Evolutionary conservation across 129 eudicot species (phyloP).

Genomic region (Logfia minima): DNA sequence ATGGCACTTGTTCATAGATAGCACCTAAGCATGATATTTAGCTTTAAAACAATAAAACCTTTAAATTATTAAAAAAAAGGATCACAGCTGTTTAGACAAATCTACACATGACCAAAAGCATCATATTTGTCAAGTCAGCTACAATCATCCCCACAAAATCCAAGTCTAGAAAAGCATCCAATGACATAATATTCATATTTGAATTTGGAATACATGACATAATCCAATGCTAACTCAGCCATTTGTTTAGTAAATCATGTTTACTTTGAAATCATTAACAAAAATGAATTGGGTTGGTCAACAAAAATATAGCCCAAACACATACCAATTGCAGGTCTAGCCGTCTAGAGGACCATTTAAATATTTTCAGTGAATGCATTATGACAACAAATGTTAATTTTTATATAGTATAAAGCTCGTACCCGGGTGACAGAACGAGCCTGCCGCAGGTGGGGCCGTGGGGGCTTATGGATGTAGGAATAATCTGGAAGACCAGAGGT

Average conservation of each 20-base stretch:
- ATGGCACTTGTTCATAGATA: background rate
- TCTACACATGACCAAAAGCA: slow-evolving; percentile 28
- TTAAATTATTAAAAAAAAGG: background rate
- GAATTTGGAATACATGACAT: slow-evolving; percentile 29
- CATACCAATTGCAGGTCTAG: background rate
- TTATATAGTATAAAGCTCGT: background rate
- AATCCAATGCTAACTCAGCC: slow-evolving; percentile 24
- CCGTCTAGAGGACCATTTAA: background rate
- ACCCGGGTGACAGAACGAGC: background rate
- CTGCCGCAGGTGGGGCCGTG: background rate
- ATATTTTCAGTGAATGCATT: background rate
- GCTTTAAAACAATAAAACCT: background rate
- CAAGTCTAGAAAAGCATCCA: slow-evolving; percentile 32
- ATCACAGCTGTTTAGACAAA: slow-evolving; percentile 22
- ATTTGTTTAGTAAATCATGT: slow-evolving; percentile 20
- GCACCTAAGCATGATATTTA: background rate
- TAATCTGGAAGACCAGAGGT: background rate
- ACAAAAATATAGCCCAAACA: background rate
- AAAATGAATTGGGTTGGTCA: background rate
- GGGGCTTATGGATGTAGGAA: background rate
- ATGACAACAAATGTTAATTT: background rate
- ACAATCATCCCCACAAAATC: slow-evolving; percentile 21
- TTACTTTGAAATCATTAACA: background rate
- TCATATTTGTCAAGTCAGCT: slow-evolving; percentile 28
- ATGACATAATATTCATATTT: slow-evolving; percentile 18